These are phyloP conservation scores for Mytilinidion resinicola DNA, from an alignment of 495 filamentous ascomycete genomes.

Conservation along the genomic window DNA sequence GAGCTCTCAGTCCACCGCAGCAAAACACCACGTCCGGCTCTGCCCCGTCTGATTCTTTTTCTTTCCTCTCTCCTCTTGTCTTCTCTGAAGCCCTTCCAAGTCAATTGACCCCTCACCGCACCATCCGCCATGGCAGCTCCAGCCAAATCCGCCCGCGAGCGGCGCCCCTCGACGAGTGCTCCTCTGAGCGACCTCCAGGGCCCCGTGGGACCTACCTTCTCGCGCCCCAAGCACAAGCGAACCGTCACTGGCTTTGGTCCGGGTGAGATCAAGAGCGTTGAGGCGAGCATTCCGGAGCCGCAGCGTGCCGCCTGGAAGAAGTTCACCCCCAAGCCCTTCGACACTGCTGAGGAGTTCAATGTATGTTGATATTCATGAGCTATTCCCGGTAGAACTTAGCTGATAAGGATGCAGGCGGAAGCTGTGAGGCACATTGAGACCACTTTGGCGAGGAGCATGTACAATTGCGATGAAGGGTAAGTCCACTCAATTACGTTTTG, in stretches of 20 bases:
- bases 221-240: conserved; percentile 86
- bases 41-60: not conserved
- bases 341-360: conserved; percentile 66
- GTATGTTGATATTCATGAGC: conserved; percentile 34
- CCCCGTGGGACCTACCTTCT: conserved; percentile 62
- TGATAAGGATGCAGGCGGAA: conserved; percentile 51
- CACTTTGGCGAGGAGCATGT: conserved; percentile 89
- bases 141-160: conserved; percentile 43
- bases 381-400: not conserved
- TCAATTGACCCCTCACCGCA: not conserved
- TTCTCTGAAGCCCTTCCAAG: not conserved
- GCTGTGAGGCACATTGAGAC: conserved; percentile 93
- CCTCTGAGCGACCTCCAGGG: conserved; percentile 78
- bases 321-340: conserved; percentile 64
- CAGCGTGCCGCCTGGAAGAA: conserved; percentile 87
- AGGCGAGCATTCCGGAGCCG: conserved; percentile 81
- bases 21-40: not conserved
- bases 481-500: conserved; percentile 20
- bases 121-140: not conserved
- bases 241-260: conserved; percentile 89
- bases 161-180: conserved; percentile 70
- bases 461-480: conserved; percentile 89
- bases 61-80: not conserved
- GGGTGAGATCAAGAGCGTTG: conserved; percentile 84
- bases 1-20: not conserved